A percentile compares a stretch with the other conserved stretches of the same genome.
Conservation (phyloP, 176 grass and related monocot genomes). For the Otatea glauca region DNA sequence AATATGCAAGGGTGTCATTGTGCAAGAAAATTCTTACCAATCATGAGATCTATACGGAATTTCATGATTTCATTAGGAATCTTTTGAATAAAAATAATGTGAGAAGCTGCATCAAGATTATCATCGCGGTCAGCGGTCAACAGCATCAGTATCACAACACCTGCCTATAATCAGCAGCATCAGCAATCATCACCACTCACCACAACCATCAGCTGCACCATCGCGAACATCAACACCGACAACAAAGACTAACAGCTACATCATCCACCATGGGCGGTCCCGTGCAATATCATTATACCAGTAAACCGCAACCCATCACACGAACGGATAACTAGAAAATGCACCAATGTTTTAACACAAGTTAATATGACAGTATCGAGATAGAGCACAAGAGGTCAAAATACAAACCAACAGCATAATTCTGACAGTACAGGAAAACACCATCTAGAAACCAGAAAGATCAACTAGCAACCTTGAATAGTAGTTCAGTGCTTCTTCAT, state of each 20-base stretch:
- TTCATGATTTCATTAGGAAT: constrained; percentile 41
- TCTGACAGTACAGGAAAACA: constrained; percentile 41
- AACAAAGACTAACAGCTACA: constrained; percentile 59
- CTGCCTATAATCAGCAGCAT: constrained; percentile 41
- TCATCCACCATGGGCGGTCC: constrained; percentile 51
- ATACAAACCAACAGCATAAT: constrained; percentile 43
- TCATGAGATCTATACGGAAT: constrained; percentile 31
- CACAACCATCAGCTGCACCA: constrained; percentile 52
- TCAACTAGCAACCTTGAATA: constrained; percentile 61
- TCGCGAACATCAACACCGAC: constrained; percentile 46
- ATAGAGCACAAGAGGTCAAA: constrained; percentile 24
- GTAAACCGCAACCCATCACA: constrained; percentile 62
- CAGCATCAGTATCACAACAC: constrained; percentile 30
- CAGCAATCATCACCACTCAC: constrained; percentile 32
- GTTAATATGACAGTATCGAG: constrained; percentile 44
- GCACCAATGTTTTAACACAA: constrained; percentile 53
- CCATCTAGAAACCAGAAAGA: constrained; percentile 44
- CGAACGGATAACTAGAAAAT: constrained; percentile 73
- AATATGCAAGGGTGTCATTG: not conserved
- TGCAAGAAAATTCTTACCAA: constrained; percentile 30
- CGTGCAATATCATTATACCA: constrained; percentile 53
- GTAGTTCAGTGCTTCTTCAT: constrained; percentile 36
- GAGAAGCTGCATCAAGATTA: constrained; percentile 17
- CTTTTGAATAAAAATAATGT: constrained; percentile 26
- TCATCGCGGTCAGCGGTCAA: constrained; percentile 14